phyloP scores from a whole-genome alignment of 192 early-diverging fungal genomes.

The Entomortierella chlamydospora region DNA sequence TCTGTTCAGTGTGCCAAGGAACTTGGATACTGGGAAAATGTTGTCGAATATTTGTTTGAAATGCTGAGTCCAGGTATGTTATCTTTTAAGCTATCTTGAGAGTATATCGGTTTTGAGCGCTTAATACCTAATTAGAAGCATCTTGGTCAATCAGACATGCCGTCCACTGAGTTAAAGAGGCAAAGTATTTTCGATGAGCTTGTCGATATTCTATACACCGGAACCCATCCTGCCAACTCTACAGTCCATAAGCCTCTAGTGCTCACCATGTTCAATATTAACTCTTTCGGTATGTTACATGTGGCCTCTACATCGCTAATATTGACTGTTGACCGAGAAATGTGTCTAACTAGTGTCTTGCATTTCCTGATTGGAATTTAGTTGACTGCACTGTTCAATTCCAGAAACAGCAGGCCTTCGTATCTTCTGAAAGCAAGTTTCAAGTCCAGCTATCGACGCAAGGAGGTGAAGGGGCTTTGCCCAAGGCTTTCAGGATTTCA shows the following conservation, averaged over 20 bases:
- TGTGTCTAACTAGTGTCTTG: constrained; percentile 29
- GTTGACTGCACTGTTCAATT: constrained; percentile 55
- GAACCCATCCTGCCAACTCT: constrained; percentile 33
- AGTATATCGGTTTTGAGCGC: neutral
- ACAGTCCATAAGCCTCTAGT: constrained; percentile 37
- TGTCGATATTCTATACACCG: constrained; percentile 23
- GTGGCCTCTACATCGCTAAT: constrained; percentile 13
- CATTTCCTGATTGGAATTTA: constrained; percentile 10
- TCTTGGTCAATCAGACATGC: constrained; percentile 44
- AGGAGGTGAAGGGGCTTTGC: constrained; percentile 53
- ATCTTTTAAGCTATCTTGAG: neutral
- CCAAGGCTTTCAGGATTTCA: constrained; percentile 58
- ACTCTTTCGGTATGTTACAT: constrained; percentile 64
- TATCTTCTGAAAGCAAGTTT: constrained; percentile 65
- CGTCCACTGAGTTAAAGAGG: constrained; percentile 41
- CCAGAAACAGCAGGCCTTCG: constrained; percentile 64
- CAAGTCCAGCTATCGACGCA: constrained; percentile 66
- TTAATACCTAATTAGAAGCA: neutral
- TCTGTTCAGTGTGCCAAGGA: constrained; percentile 79
- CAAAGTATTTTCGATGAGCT: constrained; percentile 42
- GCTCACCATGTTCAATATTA: constrained; percentile 72
- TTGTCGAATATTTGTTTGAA: constrained; percentile 79
- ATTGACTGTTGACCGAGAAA: constrained; percentile 8
- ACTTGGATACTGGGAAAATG: constrained; percentile 68
- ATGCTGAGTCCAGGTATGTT: constrained; percentile 62